These are phyloP conservation scores for Nemophila menziesii DNA, from an alignment of 257 asterid genomes.

Conservation along the genomic window DNA sequence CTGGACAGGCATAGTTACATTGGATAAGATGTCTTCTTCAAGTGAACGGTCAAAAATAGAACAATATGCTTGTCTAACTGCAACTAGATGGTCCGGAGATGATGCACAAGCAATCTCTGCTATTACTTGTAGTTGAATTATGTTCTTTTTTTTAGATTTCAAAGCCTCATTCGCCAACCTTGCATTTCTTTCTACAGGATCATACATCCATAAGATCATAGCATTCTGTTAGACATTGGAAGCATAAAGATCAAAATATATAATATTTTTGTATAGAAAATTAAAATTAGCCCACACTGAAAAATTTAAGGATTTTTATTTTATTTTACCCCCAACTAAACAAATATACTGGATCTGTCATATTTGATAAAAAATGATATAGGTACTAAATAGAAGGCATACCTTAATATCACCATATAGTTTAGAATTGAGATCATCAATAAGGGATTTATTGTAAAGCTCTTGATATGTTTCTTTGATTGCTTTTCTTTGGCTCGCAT, in stretches of 20 bases:
- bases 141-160: slow-evolving; percentile 28
- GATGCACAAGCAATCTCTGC: slow-evolving; percentile 63
- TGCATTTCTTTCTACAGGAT: slow-evolving; percentile 69
- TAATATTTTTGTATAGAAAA: too few relatives aligned
- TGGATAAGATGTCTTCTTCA: slow-evolving; percentile 54
- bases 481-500: slow-evolving; percentile 46
- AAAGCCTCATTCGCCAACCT: slow-evolving; percentile 53
- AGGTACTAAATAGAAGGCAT: slow-evolving; percentile 1
- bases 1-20: slow-evolving; percentile 41
- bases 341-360: too few relatives aligned
- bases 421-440: slow-evolving; percentile 38
- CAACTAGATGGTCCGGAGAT: slow-evolving; percentile 58
- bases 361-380: too few relatives aligned
- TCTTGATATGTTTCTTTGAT: slow-evolving; percentile 47
- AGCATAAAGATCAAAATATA: too few relatives aligned
- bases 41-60: slow-evolving; percentile 44
- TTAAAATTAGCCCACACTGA: too few relatives aligned
- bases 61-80: slow-evolving; percentile 47
- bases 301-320: too few relatives aligned
- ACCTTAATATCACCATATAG: slow-evolving; percentile 78
- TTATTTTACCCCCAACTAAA: too few relatives aligned
- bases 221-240: slow-evolving; percentile 39
- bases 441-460: slow-evolving; percentile 47
- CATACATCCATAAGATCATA: slow-evolving; percentile 45
- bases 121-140: slow-evolving; percentile 39